Percentiles rank a stretch among this genome's conserved stretches.
phyloP scores from a whole-genome alignment of 371 early-diverging fungal genomes.

The Zychaea mexicana region DNA sequence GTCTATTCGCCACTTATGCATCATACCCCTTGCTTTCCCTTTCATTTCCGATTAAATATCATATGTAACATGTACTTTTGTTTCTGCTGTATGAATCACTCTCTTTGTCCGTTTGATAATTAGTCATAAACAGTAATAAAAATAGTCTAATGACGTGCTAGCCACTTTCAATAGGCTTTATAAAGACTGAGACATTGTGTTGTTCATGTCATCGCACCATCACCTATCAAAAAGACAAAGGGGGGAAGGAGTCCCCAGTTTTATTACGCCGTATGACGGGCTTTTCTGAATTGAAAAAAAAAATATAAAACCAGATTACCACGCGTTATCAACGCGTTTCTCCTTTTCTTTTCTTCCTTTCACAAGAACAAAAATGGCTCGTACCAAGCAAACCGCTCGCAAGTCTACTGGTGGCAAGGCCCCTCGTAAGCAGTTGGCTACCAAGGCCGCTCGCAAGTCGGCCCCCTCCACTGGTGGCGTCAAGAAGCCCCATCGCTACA shows the following conservation, averaged over 20 bases:
- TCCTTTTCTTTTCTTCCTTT: conserved; percentile 6
- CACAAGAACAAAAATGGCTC: not conserved
- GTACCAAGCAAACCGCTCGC: conserved; percentile 8
- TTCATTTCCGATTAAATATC: not conserved
- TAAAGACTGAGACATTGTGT: too few relatives aligned
- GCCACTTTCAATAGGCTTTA: too few relatives aligned
- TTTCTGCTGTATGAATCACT: not conserved
- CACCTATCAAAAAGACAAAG: too few relatives aligned
- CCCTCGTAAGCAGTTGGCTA: conserved; percentile 97
- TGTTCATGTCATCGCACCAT: too few relatives aligned
- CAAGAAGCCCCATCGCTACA: conserved; percentile 89
- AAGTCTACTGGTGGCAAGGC: conserved; percentile 84
- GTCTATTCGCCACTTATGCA: not conserved
- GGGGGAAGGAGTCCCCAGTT: too few relatives aligned
- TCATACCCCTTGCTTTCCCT: too few relatives aligned
- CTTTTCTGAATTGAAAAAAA: not conserved
- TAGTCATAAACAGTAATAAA: too few relatives aligned
- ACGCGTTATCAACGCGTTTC: not conserved
- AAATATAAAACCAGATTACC: too few relatives aligned
- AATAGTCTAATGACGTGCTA: too few relatives aligned
- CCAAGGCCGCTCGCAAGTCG: conserved; percentile 84
- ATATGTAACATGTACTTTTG: not conserved
- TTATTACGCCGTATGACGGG: not conserved
- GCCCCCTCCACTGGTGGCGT: conserved; percentile 60
- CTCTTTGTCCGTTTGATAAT: not conserved